Evolutionary conservation across 2,329 filamentous ascomycete genomes (phyloP).

Genomic region (Aureobasidium vineae): DNA sequence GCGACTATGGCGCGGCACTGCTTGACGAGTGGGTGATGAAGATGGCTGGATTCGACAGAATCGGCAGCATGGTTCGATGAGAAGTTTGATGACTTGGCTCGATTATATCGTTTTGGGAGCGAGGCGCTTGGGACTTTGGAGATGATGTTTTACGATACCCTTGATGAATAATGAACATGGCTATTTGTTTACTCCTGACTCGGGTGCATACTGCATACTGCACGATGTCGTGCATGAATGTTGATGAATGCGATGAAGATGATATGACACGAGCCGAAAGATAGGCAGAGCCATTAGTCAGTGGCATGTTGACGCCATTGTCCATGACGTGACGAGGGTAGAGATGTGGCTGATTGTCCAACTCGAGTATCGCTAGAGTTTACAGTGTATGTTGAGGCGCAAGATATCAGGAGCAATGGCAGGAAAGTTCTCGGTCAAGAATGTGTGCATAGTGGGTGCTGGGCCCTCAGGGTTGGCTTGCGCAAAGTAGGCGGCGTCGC

Average conservation of each 20-base stretch:
- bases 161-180: slow-evolving; percentile 15
- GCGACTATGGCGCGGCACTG: slow-evolving; percentile 65
- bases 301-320: slow-evolving; percentile 10
- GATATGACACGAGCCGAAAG: neutral
- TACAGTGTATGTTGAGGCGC: neutral
- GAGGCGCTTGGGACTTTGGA: slow-evolving; percentile 8
- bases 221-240: slow-evolving; percentile 10
- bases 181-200: neutral
- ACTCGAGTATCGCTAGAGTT: neutral
- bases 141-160: slow-evolving; percentile 17
- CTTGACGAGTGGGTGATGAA: slow-evolving; percentile 26
- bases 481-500: slow-evolving; percentile 57
- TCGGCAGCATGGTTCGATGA: slow-evolving; percentile 24
- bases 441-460: slow-evolving; percentile 76
- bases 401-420: neutral
- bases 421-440: slow-evolving; percentile 49
- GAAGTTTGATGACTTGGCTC: neutral
- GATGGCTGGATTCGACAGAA: slow-evolving; percentile 25
- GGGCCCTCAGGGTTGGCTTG: slow-evolving; percentile 76
- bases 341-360: neutral
- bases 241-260: neutral
- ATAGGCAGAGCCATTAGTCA: slow-evolving; percentile 12
- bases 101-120: slow-evolving; percentile 1
- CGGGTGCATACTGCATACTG: slow-evolving; percentile 1
- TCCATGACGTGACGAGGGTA: slow-evolving; percentile 1